Conservation (phyloP, 768 basidiomycete genomes). For the Cystofilobasidium bisporidii region DNA sequence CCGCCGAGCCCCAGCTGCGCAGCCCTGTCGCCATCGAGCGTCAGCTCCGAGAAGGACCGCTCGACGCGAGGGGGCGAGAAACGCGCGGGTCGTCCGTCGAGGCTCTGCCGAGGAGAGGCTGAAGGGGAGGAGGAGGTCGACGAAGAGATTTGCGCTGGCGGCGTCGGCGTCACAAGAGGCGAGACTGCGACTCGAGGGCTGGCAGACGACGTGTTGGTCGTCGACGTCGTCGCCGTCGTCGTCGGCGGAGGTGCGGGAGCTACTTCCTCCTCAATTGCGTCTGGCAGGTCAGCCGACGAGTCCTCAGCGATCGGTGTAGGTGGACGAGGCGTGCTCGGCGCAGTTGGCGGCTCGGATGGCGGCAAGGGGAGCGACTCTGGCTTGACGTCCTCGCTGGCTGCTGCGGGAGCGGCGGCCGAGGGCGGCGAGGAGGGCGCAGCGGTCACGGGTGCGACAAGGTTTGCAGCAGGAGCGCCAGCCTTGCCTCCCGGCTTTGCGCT, state of each 20-base stretch:
- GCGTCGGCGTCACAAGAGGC: constrained; percentile 11
- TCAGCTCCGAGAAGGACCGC: constrained; percentile 15
- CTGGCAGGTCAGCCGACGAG: too few relatives aligned
- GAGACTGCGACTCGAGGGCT: constrained; percentile 1
- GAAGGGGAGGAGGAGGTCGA: not conserved
- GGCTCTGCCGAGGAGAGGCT: too few relatives aligned
- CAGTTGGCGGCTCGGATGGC: not conserved
- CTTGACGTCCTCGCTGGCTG: not conserved
- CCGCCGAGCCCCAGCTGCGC: not conserved
- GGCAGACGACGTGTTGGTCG: constrained; percentile 2
- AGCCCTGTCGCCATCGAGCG: constrained; percentile 5
- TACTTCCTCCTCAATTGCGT: not conserved
- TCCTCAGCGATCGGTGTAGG: constrained; percentile 2
- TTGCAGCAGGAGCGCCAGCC: not conserved
- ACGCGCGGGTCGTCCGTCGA: not conserved
- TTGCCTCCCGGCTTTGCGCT: too few relatives aligned
- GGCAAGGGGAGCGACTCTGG: not conserved
- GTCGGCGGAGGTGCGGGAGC: too few relatives aligned
- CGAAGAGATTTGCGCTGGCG: not conserved
- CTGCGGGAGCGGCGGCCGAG: not conserved
- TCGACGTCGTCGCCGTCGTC: not conserved
- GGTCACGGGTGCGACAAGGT: not conserved
- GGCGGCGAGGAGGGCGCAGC: not conserved
- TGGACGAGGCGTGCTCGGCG: not conserved
- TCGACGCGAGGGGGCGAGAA: constrained; percentile 7